Conservation (phyloP, 306 rosid species). For the Canavalia ensiformis region DNA sequence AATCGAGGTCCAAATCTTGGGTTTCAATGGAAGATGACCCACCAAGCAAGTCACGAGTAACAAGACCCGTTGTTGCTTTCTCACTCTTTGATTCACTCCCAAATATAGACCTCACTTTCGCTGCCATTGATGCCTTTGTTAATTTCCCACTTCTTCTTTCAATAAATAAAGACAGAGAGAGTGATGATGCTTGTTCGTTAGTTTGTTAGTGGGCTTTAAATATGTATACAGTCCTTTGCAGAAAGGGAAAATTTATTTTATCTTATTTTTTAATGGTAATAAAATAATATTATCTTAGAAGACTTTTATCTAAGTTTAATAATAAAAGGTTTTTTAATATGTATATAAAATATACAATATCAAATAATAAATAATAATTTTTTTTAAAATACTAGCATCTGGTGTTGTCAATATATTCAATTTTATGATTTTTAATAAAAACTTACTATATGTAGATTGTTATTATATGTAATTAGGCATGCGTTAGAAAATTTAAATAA, state of each 20-base stretch:
- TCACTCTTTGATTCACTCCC: conserved; percentile 61
- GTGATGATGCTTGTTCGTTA: background rate
- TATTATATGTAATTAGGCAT: too few species aligned
- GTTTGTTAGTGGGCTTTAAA: background rate
- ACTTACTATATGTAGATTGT: too few species aligned
- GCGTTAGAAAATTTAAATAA: too few species aligned
- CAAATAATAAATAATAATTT: too few species aligned
- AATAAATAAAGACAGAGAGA: background rate
- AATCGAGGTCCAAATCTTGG: conserved; percentile 84
- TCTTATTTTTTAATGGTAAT: background rate
- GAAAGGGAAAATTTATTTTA: background rate
- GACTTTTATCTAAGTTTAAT: background rate
- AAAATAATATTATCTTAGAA: background rate
- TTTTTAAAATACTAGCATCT: too few species aligned
- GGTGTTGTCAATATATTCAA: too few species aligned
- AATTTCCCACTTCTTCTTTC: background rate
- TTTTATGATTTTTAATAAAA: too few species aligned
- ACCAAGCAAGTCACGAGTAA: conserved; percentile 79
- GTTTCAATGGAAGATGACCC: conserved; percentile 59
- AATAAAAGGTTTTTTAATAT: background rate
- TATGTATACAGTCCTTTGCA: background rate
- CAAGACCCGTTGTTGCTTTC: conserved; percentile 66
- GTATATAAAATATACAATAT: too few species aligned
- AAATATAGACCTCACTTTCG: conserved; percentile 69
- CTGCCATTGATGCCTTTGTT: conserved; percentile 57